Conservation (phyloP, 1,139 yeast species). For the Protomyces lactucae-debilis region DNA sequence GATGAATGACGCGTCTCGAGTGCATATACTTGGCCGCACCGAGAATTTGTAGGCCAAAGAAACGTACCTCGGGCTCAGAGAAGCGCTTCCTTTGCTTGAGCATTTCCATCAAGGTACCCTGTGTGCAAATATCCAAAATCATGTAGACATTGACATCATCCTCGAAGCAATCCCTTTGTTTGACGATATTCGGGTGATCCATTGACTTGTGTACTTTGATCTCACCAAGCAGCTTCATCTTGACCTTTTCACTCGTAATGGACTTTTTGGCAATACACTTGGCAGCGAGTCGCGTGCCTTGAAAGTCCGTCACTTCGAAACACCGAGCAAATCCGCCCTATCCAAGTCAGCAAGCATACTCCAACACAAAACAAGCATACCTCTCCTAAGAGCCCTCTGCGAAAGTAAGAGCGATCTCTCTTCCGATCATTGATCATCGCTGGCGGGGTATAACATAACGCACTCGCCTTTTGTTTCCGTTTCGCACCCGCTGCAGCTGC, state of each 20-base stretch:
- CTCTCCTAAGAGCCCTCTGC: conserved; percentile 90
- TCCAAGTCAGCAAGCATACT: too few species aligned
- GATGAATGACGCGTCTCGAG: conserved; percentile 76
- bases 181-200: conserved; percentile 83
- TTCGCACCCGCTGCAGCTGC: conserved; percentile 40
- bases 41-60: conserved; percentile 81
- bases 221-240: conserved; percentile 78
- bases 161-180: conserved; percentile 90
- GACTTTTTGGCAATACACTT: conserved; percentile 97
- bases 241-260: conserved; percentile 83
- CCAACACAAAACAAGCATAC: conserved; percentile 32
- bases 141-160: conserved; percentile 92
- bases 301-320: conserved; percentile 83
- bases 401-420: conserved; percentile 78
- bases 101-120: conserved; percentile 81
- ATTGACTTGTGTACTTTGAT: conserved; percentile 91
- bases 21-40: conserved; percentile 86
- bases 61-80: conserved; percentile 88
- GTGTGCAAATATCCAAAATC: conserved; percentile 86
- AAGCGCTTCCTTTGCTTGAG: conserved; percentile 74
- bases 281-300: conserved; percentile 86
- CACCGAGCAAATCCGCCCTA: conserved; percentile 96
- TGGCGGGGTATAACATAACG: conserved; percentile 92
- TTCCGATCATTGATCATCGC: conserved; percentile 75
- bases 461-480: conserved; percentile 79